A percentile compares a stretch with the other conserved stretches of the same genome.
Evolutionary conservation across 805 yeast species (phyloP).

Genomic region (Suhomyces canberraensis): DNA sequence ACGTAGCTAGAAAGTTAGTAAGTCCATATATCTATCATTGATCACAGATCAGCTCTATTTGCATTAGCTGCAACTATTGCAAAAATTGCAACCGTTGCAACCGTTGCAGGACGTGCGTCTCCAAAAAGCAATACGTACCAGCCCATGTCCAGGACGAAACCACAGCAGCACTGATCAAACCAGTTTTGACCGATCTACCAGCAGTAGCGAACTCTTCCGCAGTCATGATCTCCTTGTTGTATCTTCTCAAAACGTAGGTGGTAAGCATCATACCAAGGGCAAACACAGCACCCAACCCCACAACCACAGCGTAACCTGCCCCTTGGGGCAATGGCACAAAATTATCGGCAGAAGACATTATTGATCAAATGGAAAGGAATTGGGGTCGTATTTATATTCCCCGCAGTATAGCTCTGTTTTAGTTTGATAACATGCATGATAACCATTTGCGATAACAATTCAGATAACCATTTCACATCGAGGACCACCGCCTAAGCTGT

Average conservation of each 20-base stretch:
- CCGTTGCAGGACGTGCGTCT: too few relatives aligned
- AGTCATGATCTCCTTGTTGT: slow-evolving; percentile 81
- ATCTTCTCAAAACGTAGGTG: slow-evolving; percentile 67
- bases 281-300: slow-evolving; percentile 82
- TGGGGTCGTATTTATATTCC: too few relatives aligned
- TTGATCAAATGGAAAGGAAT: not conserved
- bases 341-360: slow-evolving; percentile 16
- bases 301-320: slow-evolving; percentile 84
- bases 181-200: slow-evolving; percentile 82
- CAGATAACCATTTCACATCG: too few relatives aligned
- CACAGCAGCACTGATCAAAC: slow-evolving; percentile 84
- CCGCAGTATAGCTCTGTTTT: too few relatives aligned
- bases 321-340: slow-evolving; percentile 57
- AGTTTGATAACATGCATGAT: too few relatives aligned
- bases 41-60: too few relatives aligned
- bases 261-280: slow-evolving; percentile 76
- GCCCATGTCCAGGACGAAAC: slow-evolving; percentile 87
- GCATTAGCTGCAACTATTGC: too few relatives aligned
- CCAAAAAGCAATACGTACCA: too few relatives aligned
- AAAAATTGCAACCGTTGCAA: too few relatives aligned
- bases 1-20: slow-evolving; percentile 42
- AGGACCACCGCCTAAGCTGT: too few relatives aligned
- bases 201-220: slow-evolving; percentile 95
- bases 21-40: too few relatives aligned
- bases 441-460: too few relatives aligned